phyloP scores from a whole-genome alignment of 2,329 filamentous ascomycete species.

The Achaetomium macrosporum region DNA sequence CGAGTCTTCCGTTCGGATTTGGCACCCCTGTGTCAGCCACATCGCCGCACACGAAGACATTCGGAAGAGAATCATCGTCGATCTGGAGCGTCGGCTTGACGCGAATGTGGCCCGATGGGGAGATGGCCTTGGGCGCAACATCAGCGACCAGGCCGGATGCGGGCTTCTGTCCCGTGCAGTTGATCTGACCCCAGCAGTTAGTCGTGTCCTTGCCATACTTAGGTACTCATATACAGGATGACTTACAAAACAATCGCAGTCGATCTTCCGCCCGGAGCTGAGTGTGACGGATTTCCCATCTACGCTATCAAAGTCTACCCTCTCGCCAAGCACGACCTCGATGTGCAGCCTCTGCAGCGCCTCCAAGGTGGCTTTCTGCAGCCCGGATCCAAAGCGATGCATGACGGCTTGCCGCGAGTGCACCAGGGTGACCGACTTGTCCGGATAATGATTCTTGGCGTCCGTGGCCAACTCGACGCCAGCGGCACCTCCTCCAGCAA shows the following conservation, averaged over 20 bases:
- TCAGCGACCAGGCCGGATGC: conserved; percentile 44
- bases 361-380: conserved; percentile 39
- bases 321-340: conserved; percentile 46
- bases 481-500: conserved; percentile 55
- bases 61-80: conserved; percentile 38
- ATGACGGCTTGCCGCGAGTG: conserved; percentile 51
- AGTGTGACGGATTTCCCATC: conserved; percentile 38
- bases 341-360: conserved; percentile 43
- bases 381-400: conserved; percentile 43
- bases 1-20: conserved; percentile 51
- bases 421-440: conserved; percentile 51
- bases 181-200: conserved; percentile 37
- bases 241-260: conserved; percentile 47
- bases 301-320: conserved; percentile 35
- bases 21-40: conserved; percentile 48
- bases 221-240: not conserved
- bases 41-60: conserved; percentile 60
- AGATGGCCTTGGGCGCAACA: conserved; percentile 40
- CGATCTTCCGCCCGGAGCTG: conserved; percentile 38
- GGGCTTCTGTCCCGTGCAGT: conserved; percentile 55
- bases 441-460: conserved; percentile 49
- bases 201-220: too few species aligned
- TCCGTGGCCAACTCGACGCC: conserved; percentile 58
- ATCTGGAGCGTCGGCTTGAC: conserved; percentile 55
- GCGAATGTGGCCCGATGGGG: conserved; percentile 43